Conservation (phyloP, 2,329 filamentous ascomycete genomes). For the Pseudogymnoascus sp. region DNA sequence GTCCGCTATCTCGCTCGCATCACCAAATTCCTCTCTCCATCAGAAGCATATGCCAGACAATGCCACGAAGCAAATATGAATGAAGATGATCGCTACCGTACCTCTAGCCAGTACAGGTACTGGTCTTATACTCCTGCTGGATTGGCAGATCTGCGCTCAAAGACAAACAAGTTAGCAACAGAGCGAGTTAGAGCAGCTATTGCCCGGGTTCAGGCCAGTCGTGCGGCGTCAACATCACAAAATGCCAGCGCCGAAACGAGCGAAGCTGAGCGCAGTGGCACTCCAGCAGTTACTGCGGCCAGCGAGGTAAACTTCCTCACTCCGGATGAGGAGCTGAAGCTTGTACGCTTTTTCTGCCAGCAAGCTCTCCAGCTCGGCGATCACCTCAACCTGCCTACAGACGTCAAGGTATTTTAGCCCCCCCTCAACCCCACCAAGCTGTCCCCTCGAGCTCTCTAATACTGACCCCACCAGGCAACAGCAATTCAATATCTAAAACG, state of each 20-base stretch:
- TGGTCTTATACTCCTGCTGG: slow-evolving; percentile 82
- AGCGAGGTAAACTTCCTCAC: slow-evolving; percentile 69
- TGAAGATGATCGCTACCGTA: slow-evolving; percentile 85
- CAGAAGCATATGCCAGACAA: not conserved
- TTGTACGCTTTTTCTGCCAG: slow-evolving; percentile 71
- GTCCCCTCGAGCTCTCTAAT: slow-evolving; percentile 33
- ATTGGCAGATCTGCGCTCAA: slow-evolving; percentile 61
- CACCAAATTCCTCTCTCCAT: not conserved
- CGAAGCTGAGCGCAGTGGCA: slow-evolving; percentile 28
- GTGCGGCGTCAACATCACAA: slow-evolving; percentile 22
- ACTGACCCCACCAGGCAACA: slow-evolving; percentile 21
- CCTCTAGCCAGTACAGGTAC: slow-evolving; percentile 80
- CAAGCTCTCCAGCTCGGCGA: slow-evolving; percentile 49
- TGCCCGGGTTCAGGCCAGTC: slow-evolving; percentile 36
- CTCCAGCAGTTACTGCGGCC: slow-evolving; percentile 16
- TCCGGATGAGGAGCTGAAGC: slow-evolving; percentile 68
- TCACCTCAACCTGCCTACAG: slow-evolving; percentile 50
- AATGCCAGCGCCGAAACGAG: slow-evolving; percentile 19
- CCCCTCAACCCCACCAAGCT: slow-evolving; percentile 41
- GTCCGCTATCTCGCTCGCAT: not conserved
- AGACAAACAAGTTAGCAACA: slow-evolving; percentile 72
- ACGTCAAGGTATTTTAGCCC: slow-evolving; percentile 52
- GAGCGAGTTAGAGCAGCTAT: slow-evolving; percentile 54
- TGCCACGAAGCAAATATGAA: slow-evolving; percentile 16
- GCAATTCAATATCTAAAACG: slow-evolving; percentile 63